Base-by-base conservation (phyloP, 1,284 basidiomycete species). In the Tylopilus orsonianus region DNA sequence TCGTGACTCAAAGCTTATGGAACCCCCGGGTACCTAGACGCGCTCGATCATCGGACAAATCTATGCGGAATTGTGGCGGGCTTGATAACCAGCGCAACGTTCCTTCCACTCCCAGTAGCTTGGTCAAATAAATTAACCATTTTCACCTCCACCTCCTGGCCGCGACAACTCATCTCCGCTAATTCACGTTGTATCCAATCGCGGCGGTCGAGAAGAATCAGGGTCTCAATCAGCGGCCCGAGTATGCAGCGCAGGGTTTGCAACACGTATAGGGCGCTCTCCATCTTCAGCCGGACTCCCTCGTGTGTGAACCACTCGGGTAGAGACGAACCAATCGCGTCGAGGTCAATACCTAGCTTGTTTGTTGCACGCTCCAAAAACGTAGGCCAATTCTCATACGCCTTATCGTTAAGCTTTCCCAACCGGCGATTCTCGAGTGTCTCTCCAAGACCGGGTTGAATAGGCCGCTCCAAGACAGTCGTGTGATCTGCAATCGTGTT, bases 91-190 rank as follows among this genome's bases (percentile, higher is more conserved):
- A 86, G 67, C 2, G 77, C 82, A 44, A 83, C 69, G 62, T 86
- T 87, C 55, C 85, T 67, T 37, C 77, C 82, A 61, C 84, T 86
- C 30, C 82, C 84, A 9, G 73, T 75, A 5, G 69, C 69, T 61
- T 87, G 85, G 56, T 86, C 81, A 53, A 87, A 87, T 34, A 87
- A 58, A 59, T 84, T 85, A 2, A 86, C 70, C 8, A 79, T 56
- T 22, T 74, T 67, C n/a, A 77, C 72, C 9, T 60, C 56, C 57
- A 71, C 55, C 47, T 61, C 41, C 52, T 60, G 49, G 35, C 66
- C 53, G 49, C 57, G 27, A 52, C 60, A 43, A 60, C 70, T 50
- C 48, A 52, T 55, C 18, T 52, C 59, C 41, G 41, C 44, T 39
- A 80, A 58, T 48, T 65, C 64, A 30, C 73, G 61, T 37, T 54